phyloP scores from a whole-genome alignment of 345 rosid species.

The Excoecaria agallocha region DNA sequence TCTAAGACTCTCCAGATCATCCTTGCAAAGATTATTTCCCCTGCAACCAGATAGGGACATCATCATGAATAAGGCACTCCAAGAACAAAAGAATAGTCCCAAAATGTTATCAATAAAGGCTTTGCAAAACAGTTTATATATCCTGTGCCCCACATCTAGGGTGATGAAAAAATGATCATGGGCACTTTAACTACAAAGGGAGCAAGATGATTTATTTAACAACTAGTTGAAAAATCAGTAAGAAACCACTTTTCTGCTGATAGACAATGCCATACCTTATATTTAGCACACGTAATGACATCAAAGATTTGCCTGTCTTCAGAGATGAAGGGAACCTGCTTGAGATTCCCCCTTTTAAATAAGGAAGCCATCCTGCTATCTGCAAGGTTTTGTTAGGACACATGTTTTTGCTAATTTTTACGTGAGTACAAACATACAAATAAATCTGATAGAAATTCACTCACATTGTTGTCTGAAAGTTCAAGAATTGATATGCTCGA shows the following conservation, averaged over 20 bases:
- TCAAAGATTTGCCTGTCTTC: conserved; percentile 47
- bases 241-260: conserved; percentile 2
- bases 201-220: not conserved
- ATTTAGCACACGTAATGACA: conserved; percentile 56
- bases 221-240: not conserved
- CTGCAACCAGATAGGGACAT: conserved; percentile 37
- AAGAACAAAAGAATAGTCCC: not conserved
- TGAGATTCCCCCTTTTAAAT: conserved; percentile 45
- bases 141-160: not conserved
- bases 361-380: conserved; percentile 85
- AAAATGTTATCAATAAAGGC: conserved; percentile 5
- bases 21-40: conserved; percentile 66
- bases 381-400: conserved; percentile 21
- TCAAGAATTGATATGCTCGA: conserved; percentile 56
- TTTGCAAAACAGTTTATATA: conserved; percentile 8
- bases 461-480: conserved; percentile 79
- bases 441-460: conserved; percentile 24
- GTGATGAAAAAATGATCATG: not conserved
- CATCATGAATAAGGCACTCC: conserved; percentile 13
- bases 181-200: not conserved
- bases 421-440: not conserved
- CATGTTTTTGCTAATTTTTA: not conserved
- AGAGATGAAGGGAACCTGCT: conserved; percentile 23
- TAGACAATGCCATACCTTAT: conserved; percentile 48
- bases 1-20: conserved; percentile 58